Percentiles rank a stretch among this genome's conserved stretches.
phyloP scores from a whole-genome alignment of 2,329 filamentous ascomycete species.

The Eurotiales sp. region DNA sequence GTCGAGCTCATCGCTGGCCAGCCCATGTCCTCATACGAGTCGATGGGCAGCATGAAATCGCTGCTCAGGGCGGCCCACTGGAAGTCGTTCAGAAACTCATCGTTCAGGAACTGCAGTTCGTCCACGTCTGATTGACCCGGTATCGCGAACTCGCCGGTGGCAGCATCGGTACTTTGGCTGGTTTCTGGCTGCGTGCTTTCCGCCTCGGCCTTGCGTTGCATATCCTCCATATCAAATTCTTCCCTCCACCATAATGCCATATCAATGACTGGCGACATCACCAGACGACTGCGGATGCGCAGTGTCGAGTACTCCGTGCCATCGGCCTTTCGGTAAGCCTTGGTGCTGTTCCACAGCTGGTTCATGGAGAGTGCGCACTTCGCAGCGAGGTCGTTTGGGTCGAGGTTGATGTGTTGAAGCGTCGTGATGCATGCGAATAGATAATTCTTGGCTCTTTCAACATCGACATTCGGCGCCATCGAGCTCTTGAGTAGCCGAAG shows the following conservation, averaged over 20 bases:
- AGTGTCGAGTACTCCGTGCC: slow-evolving; percentile 32
- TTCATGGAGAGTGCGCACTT: slow-evolving; percentile 33
- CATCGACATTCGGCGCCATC: slow-evolving; percentile 28
- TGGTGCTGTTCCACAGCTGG: slow-evolving; percentile 40
- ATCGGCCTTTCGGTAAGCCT: slow-evolving; percentile 37
- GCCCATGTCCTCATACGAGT: slow-evolving; percentile 19
- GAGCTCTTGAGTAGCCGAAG: slow-evolving; percentile 38
- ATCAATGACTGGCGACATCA: slow-evolving; percentile 36
- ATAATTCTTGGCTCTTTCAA: slow-evolving; percentile 28
- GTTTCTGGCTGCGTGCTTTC: slow-evolving; percentile 18
- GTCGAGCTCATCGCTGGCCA: slow-evolving; percentile 21
- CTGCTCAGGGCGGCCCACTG: slow-evolving; percentile 37
- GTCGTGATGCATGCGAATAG: slow-evolving; percentile 38
- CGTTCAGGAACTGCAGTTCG: slow-evolving; percentile 24
- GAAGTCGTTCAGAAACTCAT: slow-evolving; percentile 37
- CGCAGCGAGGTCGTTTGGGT: slow-evolving; percentile 32
- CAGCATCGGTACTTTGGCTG: not conserved
- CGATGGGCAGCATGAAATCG: slow-evolving; percentile 26
- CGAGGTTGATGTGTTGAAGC: slow-evolving; percentile 34
- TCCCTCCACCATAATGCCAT: slow-evolving; percentile 44
- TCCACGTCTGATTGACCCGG: not conserved
- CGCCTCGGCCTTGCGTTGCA: slow-evolving; percentile 12
- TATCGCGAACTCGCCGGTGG: slow-evolving; percentile 7
- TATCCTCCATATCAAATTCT: slow-evolving; percentile 30
- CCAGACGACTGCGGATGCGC: slow-evolving; percentile 38